Conservation (phyloP, 352 stramenopile genomes). For the Pythium aphanidermatum region DNA sequence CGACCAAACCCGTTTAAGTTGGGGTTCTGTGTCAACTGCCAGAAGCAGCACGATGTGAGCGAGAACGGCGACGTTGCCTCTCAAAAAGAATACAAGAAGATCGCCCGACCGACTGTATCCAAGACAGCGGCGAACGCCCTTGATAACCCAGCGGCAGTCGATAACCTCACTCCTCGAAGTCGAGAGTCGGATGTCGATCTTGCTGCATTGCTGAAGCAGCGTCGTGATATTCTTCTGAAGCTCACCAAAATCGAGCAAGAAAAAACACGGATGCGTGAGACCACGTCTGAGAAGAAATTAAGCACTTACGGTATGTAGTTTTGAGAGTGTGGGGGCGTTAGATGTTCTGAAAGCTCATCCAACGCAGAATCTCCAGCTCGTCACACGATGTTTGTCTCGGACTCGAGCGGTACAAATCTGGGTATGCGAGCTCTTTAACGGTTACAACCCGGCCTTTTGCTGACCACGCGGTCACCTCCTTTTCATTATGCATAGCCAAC, state of each 20-base stretch:
- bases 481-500: constrained; percentile 27
- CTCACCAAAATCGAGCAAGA: constrained; percentile 54
- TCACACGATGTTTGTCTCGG: constrained; percentile 41
- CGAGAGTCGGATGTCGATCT: constrained; percentile 83
- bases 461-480: neutral
- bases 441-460: too few species aligned
- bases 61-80: constrained; percentile 53
- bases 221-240: constrained; percentile 71
- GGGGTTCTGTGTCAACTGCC: constrained; percentile 87
- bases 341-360: neutral
- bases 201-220: constrained; percentile 58
- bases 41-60: constrained; percentile 85
- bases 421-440: constrained; percentile 22
- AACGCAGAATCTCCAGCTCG: constrained; percentile 26
- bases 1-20: constrained; percentile 79
- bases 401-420: constrained; percentile 28
- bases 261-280: constrained; percentile 34
- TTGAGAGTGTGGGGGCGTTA: neutral
- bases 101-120: constrained; percentile 55
- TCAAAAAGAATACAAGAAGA: constrained; percentile 83
- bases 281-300: constrained; percentile 25
- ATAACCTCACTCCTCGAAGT: constrained; percentile 26
- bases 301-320: constrained; percentile 38
- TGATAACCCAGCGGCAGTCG: constrained; percentile 64
- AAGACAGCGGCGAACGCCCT: constrained; percentile 76